Percentiles rank a stretch among this genome's conserved stretches.
phyloP scores from a whole-genome alignment of 257 asterid species.

The Rubia yunnanensis region DNA sequence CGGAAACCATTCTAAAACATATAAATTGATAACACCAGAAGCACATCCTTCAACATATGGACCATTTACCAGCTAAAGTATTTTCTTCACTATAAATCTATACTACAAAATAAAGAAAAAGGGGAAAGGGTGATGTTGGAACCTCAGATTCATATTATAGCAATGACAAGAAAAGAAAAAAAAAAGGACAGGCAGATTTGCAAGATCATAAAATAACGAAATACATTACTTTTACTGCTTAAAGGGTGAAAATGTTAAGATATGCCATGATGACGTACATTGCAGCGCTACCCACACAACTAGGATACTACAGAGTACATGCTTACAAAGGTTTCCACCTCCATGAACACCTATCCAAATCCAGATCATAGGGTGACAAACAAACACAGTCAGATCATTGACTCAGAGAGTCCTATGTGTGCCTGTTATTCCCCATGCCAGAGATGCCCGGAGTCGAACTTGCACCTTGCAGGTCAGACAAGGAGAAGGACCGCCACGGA shows the following conservation, averaged over 20 bases:
- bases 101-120: neutral
- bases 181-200: neutral
- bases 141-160: no score
- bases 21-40: neutral
- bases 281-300: conserved; percentile 15
- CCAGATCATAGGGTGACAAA: conserved; percentile 46
- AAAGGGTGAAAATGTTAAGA: conserved; percentile 15
- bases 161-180: neutral
- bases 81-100: neutral
- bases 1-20: neutral
- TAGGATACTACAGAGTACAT: conserved; percentile 16
- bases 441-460: conserved; percentile 31
- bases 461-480: conserved; percentile 71
- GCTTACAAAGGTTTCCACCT: conserved; percentile 37
- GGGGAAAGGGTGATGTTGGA: neutral
- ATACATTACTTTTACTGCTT: conserved; percentile 9
- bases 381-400: conserved; percentile 16
- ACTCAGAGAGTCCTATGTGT: conserved; percentile 15
- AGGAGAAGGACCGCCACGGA: conserved; percentile 63
- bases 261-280: conserved; percentile 28
- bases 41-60: neutral
- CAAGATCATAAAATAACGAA: neutral
- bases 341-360: conserved; percentile 43
- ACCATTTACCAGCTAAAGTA: neutral
- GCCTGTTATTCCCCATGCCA: conserved; percentile 27